Conservation (phyloP, 2,329 filamentous ascomycete genomes). For the Calcarisporium arbuscula region DNA sequence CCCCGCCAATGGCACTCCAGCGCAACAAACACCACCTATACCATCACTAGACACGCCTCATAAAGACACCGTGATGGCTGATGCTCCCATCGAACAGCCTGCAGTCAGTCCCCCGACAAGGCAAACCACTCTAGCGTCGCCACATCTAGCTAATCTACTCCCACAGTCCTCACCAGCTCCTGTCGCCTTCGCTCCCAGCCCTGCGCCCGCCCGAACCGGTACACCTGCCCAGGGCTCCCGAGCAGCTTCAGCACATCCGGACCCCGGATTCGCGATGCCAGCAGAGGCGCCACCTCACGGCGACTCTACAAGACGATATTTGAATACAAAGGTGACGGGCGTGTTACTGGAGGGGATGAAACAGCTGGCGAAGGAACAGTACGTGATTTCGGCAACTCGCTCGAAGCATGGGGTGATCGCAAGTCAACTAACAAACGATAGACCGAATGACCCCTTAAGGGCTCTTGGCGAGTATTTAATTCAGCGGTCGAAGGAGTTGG, state of each 20-base stretch:
- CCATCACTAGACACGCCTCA: constrained; percentile 16
- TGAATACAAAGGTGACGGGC: constrained; percentile 65
- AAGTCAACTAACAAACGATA: constrained; percentile 15
- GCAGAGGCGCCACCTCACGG: constrained; percentile 57
- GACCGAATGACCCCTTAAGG: constrained; percentile 62
- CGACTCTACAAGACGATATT: constrained; percentile 62
- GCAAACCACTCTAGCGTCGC: not conserved
- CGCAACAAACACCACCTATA: constrained; percentile 8
- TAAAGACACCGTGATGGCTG: constrained; percentile 38
- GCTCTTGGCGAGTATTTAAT: constrained; percentile 66
- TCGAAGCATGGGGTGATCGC: not conserved
- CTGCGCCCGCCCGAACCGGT: constrained; percentile 37
- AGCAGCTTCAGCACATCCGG: constrained; percentile 51
- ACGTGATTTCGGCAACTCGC: constrained; percentile 31
- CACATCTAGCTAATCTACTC: not conserved
- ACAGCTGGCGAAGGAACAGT: constrained; percentile 64
- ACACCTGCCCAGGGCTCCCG: constrained; percentile 47
- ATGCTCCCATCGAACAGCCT: constrained; percentile 33
- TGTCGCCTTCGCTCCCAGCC: constrained; percentile 30
- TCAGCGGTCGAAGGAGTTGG: constrained; percentile 60
- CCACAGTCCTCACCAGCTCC: constrained; percentile 31
- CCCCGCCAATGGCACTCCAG: constrained; percentile 13
- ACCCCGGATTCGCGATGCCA: constrained; percentile 48
- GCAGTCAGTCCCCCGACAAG: constrained; percentile 23
- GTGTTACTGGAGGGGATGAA: constrained; percentile 71